Conservation (phyloP, 495 filamentous ascomycete genomes). For the Aspergillus mulundensis region DNA sequence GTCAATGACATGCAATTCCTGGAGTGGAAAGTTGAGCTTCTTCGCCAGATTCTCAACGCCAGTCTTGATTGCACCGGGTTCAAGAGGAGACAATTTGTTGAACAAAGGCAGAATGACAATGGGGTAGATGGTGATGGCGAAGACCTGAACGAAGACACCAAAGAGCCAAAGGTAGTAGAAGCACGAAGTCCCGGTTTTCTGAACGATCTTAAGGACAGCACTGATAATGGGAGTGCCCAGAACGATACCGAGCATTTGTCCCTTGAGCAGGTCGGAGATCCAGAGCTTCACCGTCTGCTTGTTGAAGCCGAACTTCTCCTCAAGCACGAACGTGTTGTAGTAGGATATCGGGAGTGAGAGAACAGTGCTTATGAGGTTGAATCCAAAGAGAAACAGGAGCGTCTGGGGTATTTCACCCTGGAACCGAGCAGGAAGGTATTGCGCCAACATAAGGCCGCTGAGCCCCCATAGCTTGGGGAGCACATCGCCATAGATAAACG, state of each 20-base stretch:
- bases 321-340: conserved; percentile 91
- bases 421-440: conserved; percentile 71
- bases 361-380: conserved; percentile 73
- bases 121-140: conserved; percentile 94
- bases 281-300: conserved; percentile 91
- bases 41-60: conserved; percentile 80
- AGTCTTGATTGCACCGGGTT: conserved; percentile 82
- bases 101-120: conserved; percentile 92
- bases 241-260: conserved; percentile 72
- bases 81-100: conserved; percentile 94
- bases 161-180: conserved; percentile 98
- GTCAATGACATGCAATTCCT: conserved; percentile 91
- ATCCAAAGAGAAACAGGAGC: conserved; percentile 84
- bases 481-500: conserved; percentile 83
- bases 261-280: conserved; percentile 88
- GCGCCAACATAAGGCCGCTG: conserved; percentile 67
- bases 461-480: conserved; percentile 86
- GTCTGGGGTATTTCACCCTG: conserved; percentile 92
- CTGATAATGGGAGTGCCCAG: conserved; percentile 82
- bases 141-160: conserved; percentile 77
- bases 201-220: conserved; percentile 84
- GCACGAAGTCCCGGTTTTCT: conserved; percentile 86
- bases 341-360: conserved; percentile 77
- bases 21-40: conserved; percentile 83
- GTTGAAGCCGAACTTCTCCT: conserved; percentile 98